Conservation (phyloP, 345 rosid genomes). For the Conringia planisiliqua region DNA sequence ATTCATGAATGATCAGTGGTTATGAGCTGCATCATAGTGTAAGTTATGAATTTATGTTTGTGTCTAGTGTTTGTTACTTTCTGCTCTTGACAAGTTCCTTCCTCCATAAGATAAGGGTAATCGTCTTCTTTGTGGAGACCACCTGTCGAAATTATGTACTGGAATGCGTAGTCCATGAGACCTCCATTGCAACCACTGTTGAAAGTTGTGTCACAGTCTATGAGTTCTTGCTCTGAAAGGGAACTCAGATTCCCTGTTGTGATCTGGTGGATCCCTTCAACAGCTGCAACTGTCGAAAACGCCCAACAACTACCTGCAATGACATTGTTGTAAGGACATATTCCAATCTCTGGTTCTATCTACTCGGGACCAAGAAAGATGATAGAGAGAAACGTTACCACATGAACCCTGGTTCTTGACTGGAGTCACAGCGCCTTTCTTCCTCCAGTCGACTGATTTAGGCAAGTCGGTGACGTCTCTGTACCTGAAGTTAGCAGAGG, state of each 20-base stretch:
- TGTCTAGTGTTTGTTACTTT: slow-evolving; percentile 42
- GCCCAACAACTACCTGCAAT: slow-evolving; percentile 93
- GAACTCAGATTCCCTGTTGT: slow-evolving; percentile 61
- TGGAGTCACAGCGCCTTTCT: slow-evolving; percentile 69
- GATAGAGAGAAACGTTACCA: slow-evolving; percentile 38
- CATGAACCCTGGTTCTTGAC: slow-evolving; percentile 89
- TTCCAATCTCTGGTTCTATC: slow-evolving; percentile 17
- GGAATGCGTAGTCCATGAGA: slow-evolving; percentile 82
- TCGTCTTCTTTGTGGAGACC: slow-evolving; percentile 79
- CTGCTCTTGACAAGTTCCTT: slow-evolving; percentile 52
- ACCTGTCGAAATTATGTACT: slow-evolving; percentile 62
- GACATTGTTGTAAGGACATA: background rate
- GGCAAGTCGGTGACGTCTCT: slow-evolving; percentile 47
- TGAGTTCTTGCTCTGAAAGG: slow-evolving; percentile 83
- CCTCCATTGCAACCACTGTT: slow-evolving; percentile 93
- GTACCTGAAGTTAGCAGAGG: slow-evolving; percentile 39
- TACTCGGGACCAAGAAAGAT: background rate
- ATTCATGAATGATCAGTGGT: background rate
- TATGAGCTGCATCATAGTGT: background rate
- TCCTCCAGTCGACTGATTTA: slow-evolving; percentile 76
- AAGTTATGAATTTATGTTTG: background rate
- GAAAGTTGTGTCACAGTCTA: slow-evolving; percentile 59
- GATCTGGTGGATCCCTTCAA: slow-evolving; percentile 85
- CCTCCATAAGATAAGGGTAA: slow-evolving; percentile 66
- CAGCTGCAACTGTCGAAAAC: slow-evolving; percentile 83